These are phyloP conservation scores for Coprinopsis strossmayeri DNA, from an alignment of 768 basidiomycete genomes.

Conservation along the genomic window DNA sequence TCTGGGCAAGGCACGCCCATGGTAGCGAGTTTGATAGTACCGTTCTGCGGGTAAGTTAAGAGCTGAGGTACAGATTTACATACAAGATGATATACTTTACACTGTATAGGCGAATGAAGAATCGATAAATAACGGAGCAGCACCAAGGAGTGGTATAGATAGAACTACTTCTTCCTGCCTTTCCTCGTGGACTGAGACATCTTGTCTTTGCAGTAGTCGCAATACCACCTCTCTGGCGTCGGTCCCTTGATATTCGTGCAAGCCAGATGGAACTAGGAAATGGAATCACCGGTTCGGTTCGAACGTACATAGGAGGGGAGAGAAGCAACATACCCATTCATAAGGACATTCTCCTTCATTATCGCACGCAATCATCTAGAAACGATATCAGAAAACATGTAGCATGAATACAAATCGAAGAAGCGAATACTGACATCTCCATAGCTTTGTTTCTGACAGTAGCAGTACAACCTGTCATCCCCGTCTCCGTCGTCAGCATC, in stretches of 20 bases:
- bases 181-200: conserved; percentile 28
- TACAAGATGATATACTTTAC: no score
- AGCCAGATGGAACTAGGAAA: conserved; percentile 49
- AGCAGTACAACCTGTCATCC: conserved; percentile 44
- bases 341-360: conserved; percentile 53
- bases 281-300: neutral
- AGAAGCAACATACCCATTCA: conserved; percentile 59
- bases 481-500: conserved; percentile 34
- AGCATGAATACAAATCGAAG: neutral
- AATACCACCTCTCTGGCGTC: conserved; percentile 49
- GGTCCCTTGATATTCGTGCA: conserved; percentile 47
- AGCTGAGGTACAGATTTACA: no score
- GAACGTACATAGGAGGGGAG: neutral
- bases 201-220: conserved; percentile 39
- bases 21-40: no score
- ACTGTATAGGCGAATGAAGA: no score
- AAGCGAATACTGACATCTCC: conserved; percentile 33
- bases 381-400: neutral
- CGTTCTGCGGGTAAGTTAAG: no score
- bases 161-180: conserved; percentile 29
- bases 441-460: conserved; percentile 45
- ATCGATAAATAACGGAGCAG: neutral
- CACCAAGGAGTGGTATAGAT: neutral
- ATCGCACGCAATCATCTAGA: conserved; percentile 68
- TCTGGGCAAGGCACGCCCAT: no score